Conservation (phyloP, 164 flowering plant species). For the Vitis cinerea region DNA sequence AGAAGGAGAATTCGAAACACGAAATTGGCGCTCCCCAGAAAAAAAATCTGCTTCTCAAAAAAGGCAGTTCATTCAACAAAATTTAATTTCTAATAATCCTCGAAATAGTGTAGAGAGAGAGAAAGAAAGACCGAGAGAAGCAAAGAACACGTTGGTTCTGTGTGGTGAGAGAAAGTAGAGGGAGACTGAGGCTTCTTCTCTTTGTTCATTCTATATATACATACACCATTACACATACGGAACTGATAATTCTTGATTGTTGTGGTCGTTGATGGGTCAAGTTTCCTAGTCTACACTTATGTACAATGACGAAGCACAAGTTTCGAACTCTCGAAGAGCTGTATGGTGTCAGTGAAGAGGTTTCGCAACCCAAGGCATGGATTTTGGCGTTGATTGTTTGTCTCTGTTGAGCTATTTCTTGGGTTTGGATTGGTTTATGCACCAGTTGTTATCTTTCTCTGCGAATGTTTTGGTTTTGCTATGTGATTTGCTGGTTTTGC, state of each 20-base stretch:
- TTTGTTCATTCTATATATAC: background rate
- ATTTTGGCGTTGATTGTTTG: too few relatives aligned
- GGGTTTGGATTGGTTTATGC: background rate
- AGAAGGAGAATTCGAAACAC: background rate
- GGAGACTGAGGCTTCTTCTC: background rate
- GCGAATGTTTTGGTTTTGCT: background rate
- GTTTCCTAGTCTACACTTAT: background rate
- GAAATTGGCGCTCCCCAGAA: background rate
- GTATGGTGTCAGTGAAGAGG: background rate
- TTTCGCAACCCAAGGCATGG: conserved; percentile 2
- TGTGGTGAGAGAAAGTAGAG: background rate
- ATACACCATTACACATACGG: background rate
- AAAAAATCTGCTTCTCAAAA: background rate
- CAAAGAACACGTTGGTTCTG: background rate
- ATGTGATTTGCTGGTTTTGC: background rate
- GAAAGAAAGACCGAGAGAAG: background rate
- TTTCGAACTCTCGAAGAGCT: background rate
- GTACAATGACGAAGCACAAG: background rate
- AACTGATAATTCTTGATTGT: background rate
- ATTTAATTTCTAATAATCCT: background rate
- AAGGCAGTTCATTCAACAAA: background rate
- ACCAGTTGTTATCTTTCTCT: background rate
- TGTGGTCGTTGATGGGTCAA: background rate
- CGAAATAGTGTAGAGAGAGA: background rate
- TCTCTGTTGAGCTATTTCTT: background rate